These are phyloP conservation scores for Penicillium longicatenatum DNA, from an alignment of 495 filamentous ascomycete species.

Conservation along the genomic window DNA sequence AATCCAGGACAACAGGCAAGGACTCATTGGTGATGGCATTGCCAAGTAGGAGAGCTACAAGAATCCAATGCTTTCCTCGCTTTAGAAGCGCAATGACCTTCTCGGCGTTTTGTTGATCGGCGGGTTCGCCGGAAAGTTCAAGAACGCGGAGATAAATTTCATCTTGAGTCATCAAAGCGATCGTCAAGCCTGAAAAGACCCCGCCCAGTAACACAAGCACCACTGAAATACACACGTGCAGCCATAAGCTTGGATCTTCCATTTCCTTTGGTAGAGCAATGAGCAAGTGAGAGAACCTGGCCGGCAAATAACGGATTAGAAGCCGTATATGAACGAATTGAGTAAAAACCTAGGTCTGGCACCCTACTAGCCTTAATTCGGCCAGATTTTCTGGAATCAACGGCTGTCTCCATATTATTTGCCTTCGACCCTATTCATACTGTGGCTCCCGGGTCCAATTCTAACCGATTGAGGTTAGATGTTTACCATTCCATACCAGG, in stretches of 20 bases:
- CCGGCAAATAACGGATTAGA: neutral
- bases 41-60: constrained; percentile 85
- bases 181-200: constrained; percentile 90
- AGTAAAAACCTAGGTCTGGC: neutral
- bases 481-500: neutral
- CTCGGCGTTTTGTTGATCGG: constrained; percentile 73
- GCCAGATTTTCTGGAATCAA: neutral
- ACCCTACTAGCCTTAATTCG: neutral
- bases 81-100: constrained; percentile 75
- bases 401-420: neutral
- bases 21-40: constrained; percentile 98
- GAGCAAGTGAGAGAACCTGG: neutral
- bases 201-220: constrained; percentile 79
- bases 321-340: neutral
- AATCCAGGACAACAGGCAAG: constrained; percentile 88
- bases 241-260: constrained; percentile 59
- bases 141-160: constrained; percentile 96
- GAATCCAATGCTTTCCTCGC: constrained; percentile 94
- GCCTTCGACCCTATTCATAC: neutral
- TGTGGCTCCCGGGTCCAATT: neutral
- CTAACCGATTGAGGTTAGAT: constrained; percentile 6
- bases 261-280: constrained; percentile 31
- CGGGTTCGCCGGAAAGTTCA: constrained; percentile 69
- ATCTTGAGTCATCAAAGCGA: constrained; percentile 74
- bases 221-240: constrained; percentile 64